These are phyloP conservation scores for Acer saccharum DNA, from an alignment of 345 rosid genomes.

Conservation along the genomic window DNA sequence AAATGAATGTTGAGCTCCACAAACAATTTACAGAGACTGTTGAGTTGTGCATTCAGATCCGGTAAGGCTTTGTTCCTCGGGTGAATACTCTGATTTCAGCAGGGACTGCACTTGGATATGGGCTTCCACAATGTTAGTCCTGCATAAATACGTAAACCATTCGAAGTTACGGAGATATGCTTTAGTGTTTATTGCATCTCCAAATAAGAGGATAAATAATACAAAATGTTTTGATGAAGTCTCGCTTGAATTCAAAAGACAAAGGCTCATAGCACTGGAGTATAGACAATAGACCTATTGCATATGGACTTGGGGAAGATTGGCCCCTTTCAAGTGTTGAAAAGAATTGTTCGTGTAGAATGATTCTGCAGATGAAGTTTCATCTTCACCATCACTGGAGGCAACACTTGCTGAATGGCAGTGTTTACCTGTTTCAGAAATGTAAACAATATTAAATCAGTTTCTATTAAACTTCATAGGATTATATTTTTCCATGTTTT, in stretches of 20 bases:
- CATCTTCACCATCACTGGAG: slow-evolving; percentile 75
- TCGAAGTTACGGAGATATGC: neutral
- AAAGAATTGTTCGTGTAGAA: slow-evolving; percentile 83
- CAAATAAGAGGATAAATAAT: neutral
- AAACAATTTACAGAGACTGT: slow-evolving; percentile 48
- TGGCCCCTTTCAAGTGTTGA: too few relatives aligned
- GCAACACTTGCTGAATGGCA: slow-evolving; percentile 76
- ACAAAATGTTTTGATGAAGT: neutral
- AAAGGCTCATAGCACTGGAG: too few relatives aligned
- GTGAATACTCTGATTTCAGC: slow-evolving; percentile 70
- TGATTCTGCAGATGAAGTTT: slow-evolving; percentile 89
- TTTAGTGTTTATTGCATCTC: neutral
- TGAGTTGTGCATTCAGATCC: slow-evolving; percentile 78
- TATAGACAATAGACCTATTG: too few relatives aligned
- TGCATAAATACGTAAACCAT: slow-evolving; percentile 30
- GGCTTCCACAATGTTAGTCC: slow-evolving; percentile 97
- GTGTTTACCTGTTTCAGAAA: slow-evolving; percentile 56
- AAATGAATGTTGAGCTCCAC: neutral
- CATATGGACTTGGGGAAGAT: too few relatives aligned
- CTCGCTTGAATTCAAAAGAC: too few relatives aligned
- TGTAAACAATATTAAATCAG: too few relatives aligned
- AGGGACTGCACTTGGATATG: slow-evolving; percentile 78
- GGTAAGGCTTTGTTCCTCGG: slow-evolving; percentile 65
- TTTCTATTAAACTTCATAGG: too few relatives aligned
- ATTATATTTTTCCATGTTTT: too few relatives aligned